Conservation (phyloP, 768 basidiomycete species). For the Mrakia frigida region DNA sequence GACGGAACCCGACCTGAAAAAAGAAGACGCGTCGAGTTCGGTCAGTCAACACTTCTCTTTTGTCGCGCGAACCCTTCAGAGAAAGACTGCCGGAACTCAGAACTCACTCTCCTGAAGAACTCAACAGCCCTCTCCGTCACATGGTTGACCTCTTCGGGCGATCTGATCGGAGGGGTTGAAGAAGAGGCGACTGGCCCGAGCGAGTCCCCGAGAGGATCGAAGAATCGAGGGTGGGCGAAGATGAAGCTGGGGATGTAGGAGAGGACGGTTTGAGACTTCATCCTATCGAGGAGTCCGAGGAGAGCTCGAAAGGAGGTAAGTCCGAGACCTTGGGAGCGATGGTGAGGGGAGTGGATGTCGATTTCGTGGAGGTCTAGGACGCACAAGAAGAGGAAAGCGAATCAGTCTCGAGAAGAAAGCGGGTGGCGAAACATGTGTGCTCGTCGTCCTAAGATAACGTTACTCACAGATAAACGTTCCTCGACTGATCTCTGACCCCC, state of each 20-base stretch:
- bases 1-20: conserved; percentile 9
- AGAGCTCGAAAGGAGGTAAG: not conserved
- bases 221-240: not conserved
- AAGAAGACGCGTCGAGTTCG: not conserved
- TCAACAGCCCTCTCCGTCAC: not conserved
- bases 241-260: conserved; percentile 4
- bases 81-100: not conserved
- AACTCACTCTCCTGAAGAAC: conserved; percentile 1
- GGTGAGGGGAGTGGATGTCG: not conserved
- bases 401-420: conserved; percentile 2
- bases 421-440: too few relatives aligned
- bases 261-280: not conserved
- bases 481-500: not conserved
- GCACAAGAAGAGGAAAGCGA: not conserved
- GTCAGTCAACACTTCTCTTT: not conserved
- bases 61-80: not conserved
- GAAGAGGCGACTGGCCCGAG: too few relatives aligned
- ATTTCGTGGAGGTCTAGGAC: not conserved
- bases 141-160: not conserved
- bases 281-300: not conserved
- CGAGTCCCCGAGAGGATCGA: not conserved
- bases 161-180: not conserved
- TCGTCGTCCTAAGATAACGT: too few relatives aligned
- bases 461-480: conserved; percentile 9
- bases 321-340: not conserved